A percentile compares a stretch with the other conserved stretches of the same genome.
phyloP scores from a whole-genome alignment of 2,329 filamentous ascomycete genomes.

The Mycosphaerelloides madeirae region DNA sequence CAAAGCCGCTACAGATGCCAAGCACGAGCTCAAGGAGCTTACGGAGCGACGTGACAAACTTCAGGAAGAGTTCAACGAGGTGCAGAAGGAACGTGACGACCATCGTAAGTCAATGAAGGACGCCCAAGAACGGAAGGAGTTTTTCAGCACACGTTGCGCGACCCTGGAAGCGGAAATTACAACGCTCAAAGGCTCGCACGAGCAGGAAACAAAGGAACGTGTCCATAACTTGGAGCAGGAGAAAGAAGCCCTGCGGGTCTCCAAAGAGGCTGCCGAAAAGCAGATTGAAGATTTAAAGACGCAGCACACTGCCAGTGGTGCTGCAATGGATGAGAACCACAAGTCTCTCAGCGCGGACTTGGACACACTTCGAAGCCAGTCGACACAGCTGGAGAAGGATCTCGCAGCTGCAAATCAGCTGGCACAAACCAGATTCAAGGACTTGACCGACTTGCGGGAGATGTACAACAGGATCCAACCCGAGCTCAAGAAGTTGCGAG shows the following conservation, averaged over 20 bases:
- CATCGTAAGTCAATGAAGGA: slow-evolving; percentile 24
- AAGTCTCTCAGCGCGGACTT: slow-evolving; percentile 60
- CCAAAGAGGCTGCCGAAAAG: slow-evolving; percentile 64
- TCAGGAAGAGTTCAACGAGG: slow-evolving; percentile 24
- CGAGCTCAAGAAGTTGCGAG: slow-evolving; percentile 72
- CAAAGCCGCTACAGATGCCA: slow-evolving; percentile 27
- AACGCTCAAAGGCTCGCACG: slow-evolving; percentile 55
- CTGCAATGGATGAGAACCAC: slow-evolving; percentile 49
- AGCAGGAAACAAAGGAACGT: slow-evolving; percentile 43
- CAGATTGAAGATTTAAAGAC: slow-evolving; percentile 58
- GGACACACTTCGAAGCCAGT: slow-evolving; percentile 66
- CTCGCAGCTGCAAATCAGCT: slow-evolving; percentile 80
- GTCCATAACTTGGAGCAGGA: slow-evolving; percentile 49
- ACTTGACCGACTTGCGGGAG: slow-evolving; percentile 74
- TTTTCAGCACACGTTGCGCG: slow-evolving; percentile 21
- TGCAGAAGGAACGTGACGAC: slow-evolving; percentile 20
- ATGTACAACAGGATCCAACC: slow-evolving; percentile 79
- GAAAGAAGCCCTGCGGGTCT: slow-evolving; percentile 57
- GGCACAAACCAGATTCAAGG: slow-evolving; percentile 81
- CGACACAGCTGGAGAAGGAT: slow-evolving; percentile 70
- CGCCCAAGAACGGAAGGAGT: slow-evolving; percentile 22
- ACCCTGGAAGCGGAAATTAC: slow-evolving; percentile 61
- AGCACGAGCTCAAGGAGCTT: slow-evolving; percentile 27
- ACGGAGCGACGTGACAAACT: slow-evolving; percentile 23
- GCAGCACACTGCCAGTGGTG: slow-evolving; percentile 42